phyloP scores from a whole-genome alignment of 805 yeast genomes.

The Myxozyma geophila region DNA sequence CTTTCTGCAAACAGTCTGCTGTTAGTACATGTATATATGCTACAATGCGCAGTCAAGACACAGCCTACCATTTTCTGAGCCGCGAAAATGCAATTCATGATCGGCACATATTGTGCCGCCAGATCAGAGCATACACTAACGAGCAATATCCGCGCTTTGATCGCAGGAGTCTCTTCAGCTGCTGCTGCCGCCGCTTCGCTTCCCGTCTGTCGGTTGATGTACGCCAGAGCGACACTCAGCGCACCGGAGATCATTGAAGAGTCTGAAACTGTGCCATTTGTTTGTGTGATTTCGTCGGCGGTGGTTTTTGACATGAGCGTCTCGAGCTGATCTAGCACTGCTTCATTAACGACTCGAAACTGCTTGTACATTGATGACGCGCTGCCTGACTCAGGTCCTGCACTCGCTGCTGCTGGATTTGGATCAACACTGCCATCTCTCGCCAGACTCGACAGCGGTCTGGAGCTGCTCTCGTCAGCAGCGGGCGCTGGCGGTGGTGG shows the following conservation, averaged over 20 bases:
- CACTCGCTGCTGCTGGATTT: not conserved
- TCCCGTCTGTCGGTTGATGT: constrained; percentile 58
- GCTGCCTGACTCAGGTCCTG: constrained; percentile 20
- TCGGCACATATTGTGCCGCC: constrained; percentile 82
- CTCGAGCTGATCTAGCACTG: constrained; percentile 64
- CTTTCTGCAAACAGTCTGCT: constrained; percentile 50
- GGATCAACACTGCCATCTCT: not conserved
- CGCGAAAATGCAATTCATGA: constrained; percentile 94
- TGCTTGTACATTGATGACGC: constrained; percentile 77
- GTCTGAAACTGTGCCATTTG: constrained; percentile 28
- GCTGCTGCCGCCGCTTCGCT: not conserved
- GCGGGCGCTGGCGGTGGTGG: constrained; percentile 50
- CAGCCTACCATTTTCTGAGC: constrained; percentile 74
- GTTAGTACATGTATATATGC: not conserved
- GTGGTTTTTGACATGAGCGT: constrained; percentile 49
- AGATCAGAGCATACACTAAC: constrained; percentile 73
- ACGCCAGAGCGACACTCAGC: constrained; percentile 77
- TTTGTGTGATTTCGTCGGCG: constrained; percentile 38
- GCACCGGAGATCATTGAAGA: constrained; percentile 72
- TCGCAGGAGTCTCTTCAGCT: constrained; percentile 35
- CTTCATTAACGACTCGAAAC: constrained; percentile 77
- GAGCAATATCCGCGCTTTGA: constrained; percentile 69
- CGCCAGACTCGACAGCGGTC: not conserved
- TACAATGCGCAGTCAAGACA: not conserved
- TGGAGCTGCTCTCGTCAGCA: constrained; percentile 2